phyloP scores from a whole-genome alignment of 2,329 filamentous ascomycete species.

The Chaetothyriales sp. region DNA sequence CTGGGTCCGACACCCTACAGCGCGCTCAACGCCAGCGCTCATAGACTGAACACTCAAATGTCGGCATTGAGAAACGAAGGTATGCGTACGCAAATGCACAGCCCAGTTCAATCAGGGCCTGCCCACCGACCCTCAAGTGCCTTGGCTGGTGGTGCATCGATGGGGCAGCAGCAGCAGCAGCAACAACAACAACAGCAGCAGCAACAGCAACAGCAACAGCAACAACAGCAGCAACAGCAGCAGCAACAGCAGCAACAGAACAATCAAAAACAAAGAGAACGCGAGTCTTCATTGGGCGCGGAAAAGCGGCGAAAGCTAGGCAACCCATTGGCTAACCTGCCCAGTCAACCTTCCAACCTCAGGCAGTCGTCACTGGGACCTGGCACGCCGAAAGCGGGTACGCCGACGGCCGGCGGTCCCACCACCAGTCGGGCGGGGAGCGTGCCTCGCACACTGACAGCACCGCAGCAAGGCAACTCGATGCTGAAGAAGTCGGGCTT shows the following conservation, averaged over 20 bases:
- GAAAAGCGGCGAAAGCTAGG: slow-evolving; percentile 48
- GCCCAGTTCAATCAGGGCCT: slow-evolving; percentile 19
- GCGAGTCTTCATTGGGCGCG: slow-evolving; percentile 42
- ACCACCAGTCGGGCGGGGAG: slow-evolving; percentile 43
- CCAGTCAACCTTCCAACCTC: slow-evolving; percentile 40
- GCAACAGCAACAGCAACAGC: slow-evolving; percentile 22
- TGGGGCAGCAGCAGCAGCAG: slow-evolving; percentile 7
- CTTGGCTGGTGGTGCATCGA: slow-evolving; percentile 30
- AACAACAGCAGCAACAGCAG: neutral
- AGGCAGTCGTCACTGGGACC: slow-evolving; percentile 50
- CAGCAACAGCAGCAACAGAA: slow-evolving; percentile 25
- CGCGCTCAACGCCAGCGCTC: slow-evolving; percentile 39
- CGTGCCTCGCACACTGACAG: slow-evolving; percentile 31
- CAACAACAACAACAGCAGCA: slow-evolving; percentile 24
- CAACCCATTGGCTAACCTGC: slow-evolving; percentile 29
- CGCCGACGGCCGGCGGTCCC: slow-evolving; percentile 30
- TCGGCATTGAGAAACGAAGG: slow-evolving; percentile 16
- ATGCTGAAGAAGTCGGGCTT: slow-evolving; percentile 39
- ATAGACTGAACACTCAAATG: slow-evolving; percentile 35
- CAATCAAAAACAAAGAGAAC: slow-evolving; percentile 30
- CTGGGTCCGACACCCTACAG: slow-evolving; percentile 44
- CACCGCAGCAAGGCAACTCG: slow-evolving; percentile 24
- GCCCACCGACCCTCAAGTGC: slow-evolving; percentile 27
- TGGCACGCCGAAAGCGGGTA: slow-evolving; percentile 49
- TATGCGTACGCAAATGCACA: slow-evolving; percentile 10